phyloP scores from a whole-genome alignment of 768 basidiomycete genomes.

The Pleurotus tuber-regium region DNA sequence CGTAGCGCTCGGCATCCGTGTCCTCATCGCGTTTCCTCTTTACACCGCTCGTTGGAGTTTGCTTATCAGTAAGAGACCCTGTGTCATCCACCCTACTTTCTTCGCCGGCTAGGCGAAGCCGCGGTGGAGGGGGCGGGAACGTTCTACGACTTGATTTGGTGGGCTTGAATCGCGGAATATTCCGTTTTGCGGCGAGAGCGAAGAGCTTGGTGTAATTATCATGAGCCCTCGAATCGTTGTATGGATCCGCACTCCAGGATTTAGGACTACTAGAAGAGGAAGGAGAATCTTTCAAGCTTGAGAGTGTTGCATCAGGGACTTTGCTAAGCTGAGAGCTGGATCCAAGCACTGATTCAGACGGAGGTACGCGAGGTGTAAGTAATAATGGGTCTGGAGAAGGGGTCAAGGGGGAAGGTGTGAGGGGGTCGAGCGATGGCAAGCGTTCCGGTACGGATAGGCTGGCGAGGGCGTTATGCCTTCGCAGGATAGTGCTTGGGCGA shows the following conservation, averaged over 20 bases:
- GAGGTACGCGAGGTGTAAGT: neutral
- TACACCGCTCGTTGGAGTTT: neutral
- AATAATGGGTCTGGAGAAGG: constrained; percentile 6
- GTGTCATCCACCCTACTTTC: neutral
- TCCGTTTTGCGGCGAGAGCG: constrained; percentile 1
- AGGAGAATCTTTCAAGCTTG: neutral
- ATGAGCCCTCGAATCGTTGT: constrained; percentile 1
- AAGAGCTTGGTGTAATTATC: constrained; percentile 3
- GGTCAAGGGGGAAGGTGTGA: constrained; percentile 3
- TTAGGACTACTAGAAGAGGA: neutral
- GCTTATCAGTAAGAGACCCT: neutral
- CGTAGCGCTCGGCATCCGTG: neutral
- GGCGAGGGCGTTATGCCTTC: too few relatives aligned
- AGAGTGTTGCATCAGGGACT: too few relatives aligned
- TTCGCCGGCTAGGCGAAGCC: neutral
- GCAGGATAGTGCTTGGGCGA: too few relatives aligned
- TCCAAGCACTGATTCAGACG: neutral
- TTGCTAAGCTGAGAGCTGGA: neutral
- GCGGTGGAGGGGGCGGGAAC: neutral
- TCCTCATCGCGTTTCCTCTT: constrained; percentile 5
- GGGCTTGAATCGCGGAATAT: constrained; percentile 3
- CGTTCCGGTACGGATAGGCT: neutral
- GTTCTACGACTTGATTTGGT: neutral
- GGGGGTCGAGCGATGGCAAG: neutral
- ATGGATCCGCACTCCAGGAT: constrained; percentile 1